phyloP scores from a whole-genome alignment of 2,329 filamentous ascomycete species.

The Onygena corvina region DNA sequence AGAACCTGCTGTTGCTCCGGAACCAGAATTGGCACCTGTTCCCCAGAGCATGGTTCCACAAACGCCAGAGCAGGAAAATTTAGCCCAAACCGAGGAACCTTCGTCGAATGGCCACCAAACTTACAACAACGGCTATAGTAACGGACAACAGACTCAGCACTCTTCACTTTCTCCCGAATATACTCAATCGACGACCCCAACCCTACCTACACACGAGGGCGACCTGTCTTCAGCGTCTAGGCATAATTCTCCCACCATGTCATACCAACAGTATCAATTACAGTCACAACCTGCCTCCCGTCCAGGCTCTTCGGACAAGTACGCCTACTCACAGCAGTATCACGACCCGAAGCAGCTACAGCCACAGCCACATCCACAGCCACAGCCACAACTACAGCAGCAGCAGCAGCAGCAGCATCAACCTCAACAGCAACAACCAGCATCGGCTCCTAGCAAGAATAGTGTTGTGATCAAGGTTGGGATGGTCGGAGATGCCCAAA shows the following conservation, averaged over 20 bases:
- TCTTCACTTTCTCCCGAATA: conserved; percentile 35
- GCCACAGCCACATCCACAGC: conserved; percentile 32
- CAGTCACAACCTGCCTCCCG: conserved; percentile 31
- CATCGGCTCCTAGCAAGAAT: conserved; percentile 32
- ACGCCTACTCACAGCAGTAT: conserved; percentile 39
- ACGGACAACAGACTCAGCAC: conserved; percentile 40
- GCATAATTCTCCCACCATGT: conserved; percentile 32
- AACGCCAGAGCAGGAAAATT: conserved; percentile 20
- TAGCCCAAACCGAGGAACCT: conserved; percentile 30
- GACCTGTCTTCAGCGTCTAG: conserved; percentile 29
- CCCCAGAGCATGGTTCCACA: not conserved
- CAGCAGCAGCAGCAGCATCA: conserved; percentile 31
- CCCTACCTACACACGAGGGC: conserved; percentile 38
- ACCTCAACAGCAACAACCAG: conserved; percentile 30
- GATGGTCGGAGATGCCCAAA: conserved; percentile 98
- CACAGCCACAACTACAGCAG: conserved; percentile 28
- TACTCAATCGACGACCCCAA: conserved; percentile 27
- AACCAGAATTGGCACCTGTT: not conserved
- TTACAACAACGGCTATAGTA: conserved; percentile 31
- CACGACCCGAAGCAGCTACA: conserved; percentile 36
- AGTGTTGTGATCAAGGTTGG: conserved; percentile 97
- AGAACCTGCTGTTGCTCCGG: conserved; percentile 1
- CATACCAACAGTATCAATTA: conserved; percentile 28
- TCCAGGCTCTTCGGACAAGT: conserved; percentile 41
- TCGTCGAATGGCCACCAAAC: conserved; percentile 15